Evolutionary conservation across 257 asterid genomes (phyloP).

Genomic region (Solanum ossicruentum): DNA sequence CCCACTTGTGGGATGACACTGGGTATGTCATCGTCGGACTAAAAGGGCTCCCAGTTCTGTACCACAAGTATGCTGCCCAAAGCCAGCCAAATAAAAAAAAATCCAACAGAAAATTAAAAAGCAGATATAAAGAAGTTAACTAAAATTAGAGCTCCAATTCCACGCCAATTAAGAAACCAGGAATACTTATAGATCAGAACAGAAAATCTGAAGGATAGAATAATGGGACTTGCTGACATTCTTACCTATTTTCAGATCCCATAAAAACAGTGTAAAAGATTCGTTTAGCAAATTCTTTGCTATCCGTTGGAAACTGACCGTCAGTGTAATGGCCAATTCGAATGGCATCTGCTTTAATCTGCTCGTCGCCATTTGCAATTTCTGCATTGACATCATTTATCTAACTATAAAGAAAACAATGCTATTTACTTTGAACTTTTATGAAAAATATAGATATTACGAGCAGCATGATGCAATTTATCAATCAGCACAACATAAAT

Average conservation of each 20-base stretch:
- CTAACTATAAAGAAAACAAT: neutral
- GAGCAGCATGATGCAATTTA: neutral
- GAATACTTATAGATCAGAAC: neutral
- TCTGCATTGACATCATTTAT: conserved; percentile 27
- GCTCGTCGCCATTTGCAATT: conserved; percentile 66
- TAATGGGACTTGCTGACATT: neutral
- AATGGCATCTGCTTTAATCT: conserved; percentile 81
- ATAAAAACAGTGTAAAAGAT: conserved; percentile 81
- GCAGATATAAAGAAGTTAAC: neutral
- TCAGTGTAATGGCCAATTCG: conserved; percentile 72
- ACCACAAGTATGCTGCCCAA: neutral
- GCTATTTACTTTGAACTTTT: neutral
- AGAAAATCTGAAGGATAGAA: neutral
- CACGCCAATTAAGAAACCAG: neutral
- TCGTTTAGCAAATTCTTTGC: conserved; percentile 86
- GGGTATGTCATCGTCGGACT: neutral
- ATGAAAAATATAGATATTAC: neutral
- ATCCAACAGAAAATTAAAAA: neutral
- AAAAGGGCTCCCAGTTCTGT: neutral
- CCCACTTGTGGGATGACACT: neutral
- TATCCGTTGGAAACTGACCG: conserved; percentile 73
- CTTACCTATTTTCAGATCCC: conserved; percentile 94
- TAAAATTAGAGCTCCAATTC: neutral
- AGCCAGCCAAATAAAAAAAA: neutral
- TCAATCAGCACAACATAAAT: neutral